Percentiles rank a stretch among this genome's conserved stretches.
Evolutionary conservation across 2,329 filamentous ascomycete species (phyloP).

Genomic region (Lasiodiplodia sp.): DNA sequence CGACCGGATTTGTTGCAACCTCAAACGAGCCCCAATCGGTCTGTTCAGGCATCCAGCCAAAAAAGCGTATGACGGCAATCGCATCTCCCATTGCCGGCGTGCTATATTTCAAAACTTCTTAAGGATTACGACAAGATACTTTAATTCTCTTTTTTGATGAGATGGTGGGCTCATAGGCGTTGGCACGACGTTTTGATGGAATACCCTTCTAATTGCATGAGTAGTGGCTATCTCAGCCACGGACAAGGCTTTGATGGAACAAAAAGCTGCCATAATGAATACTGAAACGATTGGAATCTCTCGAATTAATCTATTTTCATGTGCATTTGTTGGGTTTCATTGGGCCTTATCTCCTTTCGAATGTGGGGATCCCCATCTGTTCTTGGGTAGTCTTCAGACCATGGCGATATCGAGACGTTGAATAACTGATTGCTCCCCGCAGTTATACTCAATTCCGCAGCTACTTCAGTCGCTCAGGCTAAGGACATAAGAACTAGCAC

Average conservation of each 20-base stretch:
- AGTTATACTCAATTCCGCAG: neutral
- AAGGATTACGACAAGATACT: neutral
- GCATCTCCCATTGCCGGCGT: neutral
- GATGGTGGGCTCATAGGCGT: neutral
- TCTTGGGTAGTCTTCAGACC: neutral
- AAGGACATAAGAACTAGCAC: neutral
- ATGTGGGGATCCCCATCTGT: neutral
- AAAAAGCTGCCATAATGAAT: neutral
- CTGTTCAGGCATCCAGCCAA: neutral
- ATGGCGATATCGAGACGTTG: neutral
- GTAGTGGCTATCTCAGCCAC: neutral
- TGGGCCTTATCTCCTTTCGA: neutral
- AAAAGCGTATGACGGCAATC: neutral
- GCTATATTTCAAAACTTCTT: neutral
- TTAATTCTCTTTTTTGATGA: neutral
- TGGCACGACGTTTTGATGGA: neutral
- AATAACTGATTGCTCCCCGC: neutral
- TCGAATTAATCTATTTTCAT: neutral
- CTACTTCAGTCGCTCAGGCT: neutral
- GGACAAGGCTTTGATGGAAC: neutral
- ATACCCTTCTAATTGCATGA: neutral
- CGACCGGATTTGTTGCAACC: no score
- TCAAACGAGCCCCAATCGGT: no score
- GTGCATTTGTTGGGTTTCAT: neutral
- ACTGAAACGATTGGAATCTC: neutral